Percentiles rank a stretch among this genome's conserved stretches.
phyloP scores from a whole-genome alignment of 306 rosid species.

The Canavalia ensiformis region DNA sequence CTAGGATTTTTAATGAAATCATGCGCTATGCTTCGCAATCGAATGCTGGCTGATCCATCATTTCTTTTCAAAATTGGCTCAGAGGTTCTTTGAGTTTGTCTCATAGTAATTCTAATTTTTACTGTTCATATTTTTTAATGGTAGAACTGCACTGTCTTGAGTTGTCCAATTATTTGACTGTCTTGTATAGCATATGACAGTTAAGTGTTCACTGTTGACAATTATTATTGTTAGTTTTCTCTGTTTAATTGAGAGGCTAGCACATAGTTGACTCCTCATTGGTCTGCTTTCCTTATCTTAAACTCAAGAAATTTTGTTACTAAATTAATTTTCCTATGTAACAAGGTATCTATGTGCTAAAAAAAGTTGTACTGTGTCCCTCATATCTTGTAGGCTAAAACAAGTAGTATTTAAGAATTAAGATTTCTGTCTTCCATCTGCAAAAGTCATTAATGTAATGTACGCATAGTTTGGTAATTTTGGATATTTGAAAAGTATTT shows the following conservation, averaged over 20 bases:
- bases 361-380: background rate
- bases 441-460: slow-evolving; percentile 32
- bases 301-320: background rate
- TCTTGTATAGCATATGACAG: slow-evolving; percentile 3
- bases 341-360: slow-evolving; percentile 29
- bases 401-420: slow-evolving; percentile 4
- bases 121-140: slow-evolving; percentile 27
- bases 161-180: slow-evolving; percentile 18
- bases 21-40: slow-evolving; percentile 78
- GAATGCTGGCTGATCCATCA: slow-evolving; percentile 92
- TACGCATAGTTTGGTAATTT: slow-evolving; percentile 24
- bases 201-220: background rate
- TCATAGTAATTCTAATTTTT: slow-evolving; percentile 22
- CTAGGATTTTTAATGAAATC: slow-evolving; percentile 80
- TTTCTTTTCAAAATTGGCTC: slow-evolving; percentile 94
- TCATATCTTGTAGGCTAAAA: background rate
- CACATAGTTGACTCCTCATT: slow-evolving; percentile 7
- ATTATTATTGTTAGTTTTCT: slow-evolving; percentile 23
- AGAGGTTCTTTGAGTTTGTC: slow-evolving; percentile 75
- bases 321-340: slow-evolving; percentile 16
- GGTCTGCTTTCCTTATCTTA: background rate
- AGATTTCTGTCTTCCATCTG: slow-evolving; percentile 3
- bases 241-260: slow-evolving; percentile 29
- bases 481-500: background rate
- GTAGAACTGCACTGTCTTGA: slow-evolving; percentile 7